Evolutionary conservation across 2,329 filamentous ascomycete species (phyloP).

Genomic region (Cercospora brassicicola): DNA sequence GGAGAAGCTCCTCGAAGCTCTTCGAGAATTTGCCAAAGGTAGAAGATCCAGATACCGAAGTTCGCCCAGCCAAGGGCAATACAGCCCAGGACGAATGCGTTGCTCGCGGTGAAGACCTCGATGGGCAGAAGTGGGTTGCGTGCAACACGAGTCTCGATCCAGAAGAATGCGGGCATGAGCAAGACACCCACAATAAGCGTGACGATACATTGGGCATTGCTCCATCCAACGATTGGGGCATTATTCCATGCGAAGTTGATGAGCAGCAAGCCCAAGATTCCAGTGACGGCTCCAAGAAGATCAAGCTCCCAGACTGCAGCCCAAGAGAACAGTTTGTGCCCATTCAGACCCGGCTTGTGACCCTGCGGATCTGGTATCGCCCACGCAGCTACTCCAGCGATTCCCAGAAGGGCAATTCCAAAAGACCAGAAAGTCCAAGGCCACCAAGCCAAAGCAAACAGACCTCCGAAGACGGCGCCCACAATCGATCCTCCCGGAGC

Average conservation of each 20-base stretch:
- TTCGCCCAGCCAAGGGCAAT: slow-evolving; percentile 34
- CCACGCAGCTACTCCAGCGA: slow-evolving; percentile 26
- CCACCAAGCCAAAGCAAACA: slow-evolving; percentile 40
- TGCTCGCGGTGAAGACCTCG: slow-evolving; percentile 32
- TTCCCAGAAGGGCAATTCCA: slow-evolving; percentile 22
- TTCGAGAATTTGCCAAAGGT: slow-evolving; percentile 52
- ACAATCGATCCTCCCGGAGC: slow-evolving; percentile 40
- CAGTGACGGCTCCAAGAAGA: slow-evolving; percentile 31
- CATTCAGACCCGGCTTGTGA: slow-evolving; percentile 23
- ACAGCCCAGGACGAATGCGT: slow-evolving; percentile 34
- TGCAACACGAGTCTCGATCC: slow-evolving; percentile 29
- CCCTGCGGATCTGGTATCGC: slow-evolving; percentile 32
- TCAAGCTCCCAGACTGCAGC: slow-evolving; percentile 28
- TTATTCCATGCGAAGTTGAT: slow-evolving; percentile 39
- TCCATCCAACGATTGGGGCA: slow-evolving; percentile 36
- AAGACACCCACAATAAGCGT: slow-evolving; percentile 32
- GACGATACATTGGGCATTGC: slow-evolving; percentile 31
- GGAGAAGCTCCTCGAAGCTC: slow-evolving; percentile 45
- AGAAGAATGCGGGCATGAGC: slow-evolving; percentile 33
- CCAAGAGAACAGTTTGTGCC: slow-evolving; percentile 16
- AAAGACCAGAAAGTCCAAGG: slow-evolving; percentile 33
- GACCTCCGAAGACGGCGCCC: slow-evolving; percentile 36
- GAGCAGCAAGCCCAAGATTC: slow-evolving; percentile 33
- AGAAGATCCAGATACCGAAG: slow-evolving; percentile 36
- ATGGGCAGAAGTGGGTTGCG: slow-evolving; percentile 30